Evolutionary conservation across 1,284 basidiomycete species (phyloP).

Genomic region (Amylostereum areolatum): DNA sequence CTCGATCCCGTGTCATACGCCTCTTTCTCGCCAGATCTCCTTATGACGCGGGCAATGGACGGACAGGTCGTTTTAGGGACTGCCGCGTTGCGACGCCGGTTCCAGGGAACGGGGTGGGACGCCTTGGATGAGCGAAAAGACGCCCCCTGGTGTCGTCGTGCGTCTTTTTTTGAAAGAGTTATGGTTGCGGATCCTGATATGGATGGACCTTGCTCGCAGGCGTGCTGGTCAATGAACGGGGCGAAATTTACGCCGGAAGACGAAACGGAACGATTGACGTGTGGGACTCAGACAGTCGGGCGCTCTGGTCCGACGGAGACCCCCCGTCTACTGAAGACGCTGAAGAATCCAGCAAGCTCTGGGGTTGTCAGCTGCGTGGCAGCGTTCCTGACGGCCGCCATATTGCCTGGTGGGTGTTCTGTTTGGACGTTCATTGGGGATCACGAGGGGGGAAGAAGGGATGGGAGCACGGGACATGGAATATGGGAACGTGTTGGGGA

Average conservation of each 20-base stretch:
- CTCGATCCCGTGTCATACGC: conserved; percentile 57
- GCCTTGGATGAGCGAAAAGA: conserved; percentile 86
- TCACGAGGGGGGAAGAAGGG: no score
- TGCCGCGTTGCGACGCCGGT: conserved; percentile 52
- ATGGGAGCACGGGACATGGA: no score
- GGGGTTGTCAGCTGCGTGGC: conserved; percentile 90
- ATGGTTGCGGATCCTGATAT: background rate
- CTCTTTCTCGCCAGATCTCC: conserved; percentile 74
- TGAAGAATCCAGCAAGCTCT: conserved; percentile 84
- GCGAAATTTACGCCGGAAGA: conserved; percentile 85
- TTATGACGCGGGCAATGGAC: conserved; percentile 89
- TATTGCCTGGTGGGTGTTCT: conserved; percentile 71
- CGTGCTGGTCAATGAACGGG: conserved; percentile 91
- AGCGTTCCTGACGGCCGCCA: conserved; percentile 85
- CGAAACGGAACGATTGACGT: conserved; percentile 90
- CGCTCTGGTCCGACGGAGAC: conserved; percentile 52
- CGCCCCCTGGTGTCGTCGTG: conserved; percentile 90
- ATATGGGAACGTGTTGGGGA: no score
- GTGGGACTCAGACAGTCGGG: conserved; percentile 84
- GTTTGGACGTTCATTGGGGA: background rate
- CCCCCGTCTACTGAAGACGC: conserved; percentile 72
- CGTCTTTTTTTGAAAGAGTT: conserved; percentile 19
- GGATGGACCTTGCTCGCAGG: conserved; percentile 39
- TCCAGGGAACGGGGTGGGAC: conserved; percentile 67
- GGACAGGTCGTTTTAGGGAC: conserved; percentile 92